phyloP scores from a whole-genome alignment of 768 basidiomycete genomes.

The Trametes punicea region DNA sequence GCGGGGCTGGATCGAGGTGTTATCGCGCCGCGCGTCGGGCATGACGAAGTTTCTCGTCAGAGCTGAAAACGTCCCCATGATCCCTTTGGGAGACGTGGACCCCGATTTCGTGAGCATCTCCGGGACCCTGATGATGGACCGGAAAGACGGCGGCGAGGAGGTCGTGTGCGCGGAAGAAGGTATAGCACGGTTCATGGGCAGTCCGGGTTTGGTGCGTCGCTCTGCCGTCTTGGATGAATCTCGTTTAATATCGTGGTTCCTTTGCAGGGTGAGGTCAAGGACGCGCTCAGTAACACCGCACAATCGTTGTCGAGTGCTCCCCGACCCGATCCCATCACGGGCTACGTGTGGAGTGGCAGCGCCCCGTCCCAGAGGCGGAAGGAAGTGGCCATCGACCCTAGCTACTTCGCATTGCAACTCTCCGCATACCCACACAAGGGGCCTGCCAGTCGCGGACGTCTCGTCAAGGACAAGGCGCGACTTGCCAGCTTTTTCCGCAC shows the following conservation, averaged over 20 bases:
- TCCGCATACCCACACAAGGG: slow-evolving; percentile 66
- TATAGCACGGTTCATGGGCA: not conserved
- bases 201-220: slow-evolving; percentile 12
- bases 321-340: slow-evolving; percentile 70
- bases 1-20: slow-evolving; percentile 86
- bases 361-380: slow-evolving; percentile 89
- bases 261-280: slow-evolving; percentile 12
- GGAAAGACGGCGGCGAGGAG: slow-evolving; percentile 33
- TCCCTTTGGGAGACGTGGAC: slow-evolving; percentile 79
- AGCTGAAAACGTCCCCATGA: slow-evolving; percentile 85
- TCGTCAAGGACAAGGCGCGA: slow-evolving; percentile 49
- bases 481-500: slow-evolving; percentile 59
- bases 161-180: not conserved
- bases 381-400: slow-evolving; percentile 79
- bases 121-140: slow-evolving; percentile 70
- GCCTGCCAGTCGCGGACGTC: slow-evolving; percentile 43
- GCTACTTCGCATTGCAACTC: slow-evolving; percentile 81
- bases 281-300: slow-evolving; percentile 3
- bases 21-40: slow-evolving; percentile 85
- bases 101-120: slow-evolving; percentile 73
- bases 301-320: slow-evolving; percentile 26
- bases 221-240: not conserved
- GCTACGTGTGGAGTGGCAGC: slow-evolving; percentile 84
- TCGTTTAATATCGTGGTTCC: slow-evolving; percentile 17
- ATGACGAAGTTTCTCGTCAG: slow-evolving; percentile 81